Conservation (phyloP, 148 eudicot genomes). For the Fagopyrum homotropicum region DNA sequence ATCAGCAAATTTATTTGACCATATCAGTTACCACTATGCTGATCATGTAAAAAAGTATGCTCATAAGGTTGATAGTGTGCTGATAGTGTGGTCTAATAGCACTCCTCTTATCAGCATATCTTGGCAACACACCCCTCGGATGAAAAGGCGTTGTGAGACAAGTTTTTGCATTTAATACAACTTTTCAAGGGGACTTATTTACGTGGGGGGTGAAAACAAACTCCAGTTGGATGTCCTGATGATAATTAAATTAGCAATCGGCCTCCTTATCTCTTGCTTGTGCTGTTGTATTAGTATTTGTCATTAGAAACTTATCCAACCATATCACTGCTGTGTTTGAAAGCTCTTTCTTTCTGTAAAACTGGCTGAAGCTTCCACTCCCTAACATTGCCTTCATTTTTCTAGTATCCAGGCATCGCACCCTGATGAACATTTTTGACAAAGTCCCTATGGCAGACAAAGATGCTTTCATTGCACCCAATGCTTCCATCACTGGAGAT, state of each 20-base stretch:
- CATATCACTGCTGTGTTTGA: not conserved
- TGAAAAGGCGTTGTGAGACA: slow-evolving; percentile 2
- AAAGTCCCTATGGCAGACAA: slow-evolving; percentile 71
- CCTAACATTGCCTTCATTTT: slow-evolving; percentile 11
- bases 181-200: not conserved
- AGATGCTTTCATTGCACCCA: slow-evolving; percentile 88
- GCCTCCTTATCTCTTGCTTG: not conserved
- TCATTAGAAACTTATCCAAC: not conserved
- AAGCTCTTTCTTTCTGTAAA: not conserved
- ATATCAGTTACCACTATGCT: no score
- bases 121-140: not conserved
- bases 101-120: no score
- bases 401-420: slow-evolving; percentile 84
- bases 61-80: no score
- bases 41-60: no score
- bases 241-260: not conserved
- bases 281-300: not conserved
- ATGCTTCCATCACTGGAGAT: slow-evolving; percentile 88
- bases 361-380: not conserved
- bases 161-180: not conserved
- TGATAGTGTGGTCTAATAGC: no score
- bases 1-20: no score
- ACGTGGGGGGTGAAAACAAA: not conserved
- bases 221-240: not conserved
- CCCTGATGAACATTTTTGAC: slow-evolving; percentile 82